Conservation (phyloP, 2,329 filamentous ascomycete species). For the Fusarium succisae region DNA sequence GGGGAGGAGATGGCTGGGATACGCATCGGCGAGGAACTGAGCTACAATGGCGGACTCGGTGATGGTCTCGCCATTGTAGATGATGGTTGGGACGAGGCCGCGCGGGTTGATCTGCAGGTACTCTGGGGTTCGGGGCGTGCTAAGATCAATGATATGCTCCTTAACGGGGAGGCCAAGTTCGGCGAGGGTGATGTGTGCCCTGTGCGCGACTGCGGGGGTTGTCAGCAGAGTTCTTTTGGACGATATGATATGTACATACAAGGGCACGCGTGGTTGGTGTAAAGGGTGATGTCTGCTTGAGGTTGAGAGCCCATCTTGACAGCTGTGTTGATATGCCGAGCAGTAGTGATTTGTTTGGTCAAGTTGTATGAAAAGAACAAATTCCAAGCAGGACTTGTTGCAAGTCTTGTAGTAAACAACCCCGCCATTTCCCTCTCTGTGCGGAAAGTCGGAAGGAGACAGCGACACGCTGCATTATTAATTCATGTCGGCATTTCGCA, state of each 20-base stretch:
- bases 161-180: slow-evolving; percentile 74
- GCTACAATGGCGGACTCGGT: slow-evolving; percentile 79
- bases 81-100: slow-evolving; percentile 77
- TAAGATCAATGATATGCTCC: slow-evolving; percentile 77
- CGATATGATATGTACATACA: slow-evolving; percentile 51
- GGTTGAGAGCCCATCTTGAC: slow-evolving; percentile 31
- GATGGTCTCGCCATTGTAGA: slow-evolving; percentile 73
- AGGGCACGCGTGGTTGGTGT: slow-evolving; percentile 76
- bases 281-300: slow-evolving; percentile 64
- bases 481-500: not conserved
- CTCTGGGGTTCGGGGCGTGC: slow-evolving; percentile 72
- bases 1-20: slow-evolving; percentile 74
- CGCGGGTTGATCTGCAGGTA: slow-evolving; percentile 83
- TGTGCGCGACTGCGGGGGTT: slow-evolving; percentile 68
- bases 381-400: not conserved
- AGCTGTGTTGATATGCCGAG: slow-evolving; percentile 4
- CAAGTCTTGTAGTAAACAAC: not conserved
- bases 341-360: not conserved
- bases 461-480: not conserved
- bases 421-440: not conserved
- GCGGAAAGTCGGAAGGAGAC: not conserved
- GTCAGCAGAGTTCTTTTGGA: not conserved
- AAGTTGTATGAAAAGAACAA: not conserved
- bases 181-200: slow-evolving; percentile 75
- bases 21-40: slow-evolving; percentile 74